Base-by-base conservation (phyloP, 495 filamentous ascomycete genomes). In the Neurospora africana region DNA sequence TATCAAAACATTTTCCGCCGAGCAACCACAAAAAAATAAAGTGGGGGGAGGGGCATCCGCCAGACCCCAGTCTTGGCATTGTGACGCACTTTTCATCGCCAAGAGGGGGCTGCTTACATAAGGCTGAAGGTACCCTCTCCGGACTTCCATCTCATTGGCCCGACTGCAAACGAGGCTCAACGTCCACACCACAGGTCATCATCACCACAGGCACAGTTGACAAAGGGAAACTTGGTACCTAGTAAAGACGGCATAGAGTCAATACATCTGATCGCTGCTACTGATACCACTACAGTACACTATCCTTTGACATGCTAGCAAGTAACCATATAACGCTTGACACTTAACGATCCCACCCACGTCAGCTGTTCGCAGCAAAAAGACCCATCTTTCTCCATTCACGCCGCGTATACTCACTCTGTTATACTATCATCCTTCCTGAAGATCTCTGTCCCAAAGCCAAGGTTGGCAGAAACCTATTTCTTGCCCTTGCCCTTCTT, bases 401-500 rank as follows among this genome's bases (percentile, higher is more conserved):
- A 53, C 21, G 4, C 44, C 13, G 8, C 1, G 8, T 2, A 58
- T 15, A 15, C 11, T 1, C 11, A 4, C n/a, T 4, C 15, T 61
- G 2, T 27, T 30, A 61, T 27, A 65, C 13, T 7, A 8, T 33
- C 53, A 61, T 30, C 6, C 23, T 33, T 33, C 7, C 1, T 30
- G 11, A 30, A 27, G 17, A 65, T 36, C 17, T 30, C 30, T 30
- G 13, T 17, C 21, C 68, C 68, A 4, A 69, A 44, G 3, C 1
- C 35, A 33, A 33, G 33, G 21, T 15, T 23, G 19, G 27, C 23
- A n/a, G 41, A 65, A n/a, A 11, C 33, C 69, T 79, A 76, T 76
- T 81, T 81, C 78, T 80, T 95, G 73, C 93, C 92, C 88, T 96
- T 97, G 47, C 65, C 70, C 89, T 97, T 98, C 81, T 96, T 94